Conservation (phyloP, 176 grass and related monocot genomes). For the Coix lacrymajobi region DNA sequence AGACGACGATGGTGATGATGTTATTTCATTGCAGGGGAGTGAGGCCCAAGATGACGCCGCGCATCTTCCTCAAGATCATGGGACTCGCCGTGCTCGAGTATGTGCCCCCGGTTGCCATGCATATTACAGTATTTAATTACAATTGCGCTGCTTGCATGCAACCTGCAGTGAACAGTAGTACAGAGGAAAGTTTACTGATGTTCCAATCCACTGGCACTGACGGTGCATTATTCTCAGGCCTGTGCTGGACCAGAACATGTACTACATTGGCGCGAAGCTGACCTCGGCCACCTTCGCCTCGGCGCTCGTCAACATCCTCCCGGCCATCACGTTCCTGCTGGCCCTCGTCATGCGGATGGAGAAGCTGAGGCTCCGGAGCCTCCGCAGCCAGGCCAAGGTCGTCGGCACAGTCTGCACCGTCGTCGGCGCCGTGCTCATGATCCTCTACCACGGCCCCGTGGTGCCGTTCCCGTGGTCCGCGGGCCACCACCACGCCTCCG, state of each 20-base stretch:
- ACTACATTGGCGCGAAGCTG: slow-evolving; percentile 46
- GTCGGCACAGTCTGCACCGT: background rate
- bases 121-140: too few species aligned
- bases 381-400: background rate
- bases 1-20: too few species aligned
- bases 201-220: too few species aligned
- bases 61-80: slow-evolving; percentile 64
- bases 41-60: slow-evolving; percentile 61
- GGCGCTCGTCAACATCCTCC: too few species aligned
- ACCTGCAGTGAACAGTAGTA: background rate
- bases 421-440: too few species aligned
- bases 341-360: background rate
- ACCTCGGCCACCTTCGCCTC: background rate
- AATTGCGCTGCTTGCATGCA: background rate
- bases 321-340: too few species aligned
- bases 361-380: background rate
- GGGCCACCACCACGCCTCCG: too few species aligned
- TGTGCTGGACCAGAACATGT: too few species aligned
- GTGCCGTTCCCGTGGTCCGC: background rate
- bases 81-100: slow-evolving; percentile 66
- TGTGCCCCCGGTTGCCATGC: background rate
- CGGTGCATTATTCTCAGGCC: background rate
- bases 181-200: background rate
- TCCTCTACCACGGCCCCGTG: too few species aligned
- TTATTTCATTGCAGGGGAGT: slow-evolving; percentile 27